Evolutionary conservation across 169 alveolate genomes (phyloP).

Genomic region (Cryptosporidium viatorum): DNA sequence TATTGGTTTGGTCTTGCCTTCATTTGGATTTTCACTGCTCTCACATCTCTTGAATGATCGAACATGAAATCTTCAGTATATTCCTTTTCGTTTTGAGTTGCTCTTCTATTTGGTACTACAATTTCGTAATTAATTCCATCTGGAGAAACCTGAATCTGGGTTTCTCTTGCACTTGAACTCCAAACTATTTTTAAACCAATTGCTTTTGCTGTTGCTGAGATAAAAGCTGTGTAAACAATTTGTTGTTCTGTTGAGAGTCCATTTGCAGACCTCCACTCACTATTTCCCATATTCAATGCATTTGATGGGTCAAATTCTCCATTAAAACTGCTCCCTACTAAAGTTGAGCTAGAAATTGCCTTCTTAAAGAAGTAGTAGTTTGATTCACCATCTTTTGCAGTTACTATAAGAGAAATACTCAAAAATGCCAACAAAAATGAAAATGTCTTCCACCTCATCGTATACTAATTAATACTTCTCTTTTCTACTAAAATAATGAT

Average conservation of each 20-base stretch:
- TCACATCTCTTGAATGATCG: constrained; percentile 69
- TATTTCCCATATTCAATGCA: constrained; percentile 58
- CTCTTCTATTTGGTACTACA: constrained; percentile 78
- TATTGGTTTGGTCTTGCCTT: constrained; percentile 84
- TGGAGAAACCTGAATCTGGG: constrained; percentile 79
- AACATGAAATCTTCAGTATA: constrained; percentile 58
- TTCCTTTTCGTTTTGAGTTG: constrained; percentile 78
- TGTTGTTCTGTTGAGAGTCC: constrained; percentile 52
- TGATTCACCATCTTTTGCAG: constrained; percentile 60
- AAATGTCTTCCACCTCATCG: constrained; percentile 49
- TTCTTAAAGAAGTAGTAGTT: constrained; percentile 50
- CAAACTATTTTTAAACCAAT: constrained; percentile 63
- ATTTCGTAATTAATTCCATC: constrained; percentile 77
- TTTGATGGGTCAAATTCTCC: constrained; percentile 69
- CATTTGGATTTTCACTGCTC: constrained; percentile 84
- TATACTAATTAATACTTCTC: neutral
- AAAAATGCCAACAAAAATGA: constrained; percentile 2
- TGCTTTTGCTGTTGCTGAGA: constrained; percentile 70
- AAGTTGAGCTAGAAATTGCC: constrained; percentile 53
- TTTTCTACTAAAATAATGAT: constrained; percentile 29
- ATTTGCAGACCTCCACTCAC: constrained; percentile 73
- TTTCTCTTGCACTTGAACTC: constrained; percentile 67
- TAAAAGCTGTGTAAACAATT: constrained; percentile 38
- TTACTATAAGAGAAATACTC: constrained; percentile 6
- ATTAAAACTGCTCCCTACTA: constrained; percentile 52